Evolutionary conservation across 306 rosid species (phyloP).

Genomic region (Fragaria nilgerrensis): DNA sequence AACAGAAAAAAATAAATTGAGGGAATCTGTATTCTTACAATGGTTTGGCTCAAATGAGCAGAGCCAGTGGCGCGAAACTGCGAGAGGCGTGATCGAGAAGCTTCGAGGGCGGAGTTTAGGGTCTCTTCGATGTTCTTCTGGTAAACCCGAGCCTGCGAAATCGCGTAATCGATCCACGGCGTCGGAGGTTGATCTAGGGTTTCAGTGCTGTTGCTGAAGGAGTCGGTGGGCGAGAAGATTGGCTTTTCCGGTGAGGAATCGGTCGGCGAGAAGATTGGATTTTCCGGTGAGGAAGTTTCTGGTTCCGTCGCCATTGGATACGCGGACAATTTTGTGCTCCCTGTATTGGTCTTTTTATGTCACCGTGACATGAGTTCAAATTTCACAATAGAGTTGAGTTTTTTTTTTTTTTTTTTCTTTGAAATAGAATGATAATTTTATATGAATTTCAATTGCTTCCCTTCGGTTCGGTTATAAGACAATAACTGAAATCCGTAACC

Average conservation of each 20-base stretch:
- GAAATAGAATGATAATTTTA: too few relatives aligned
- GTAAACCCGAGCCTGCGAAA: constrained; percentile 62
- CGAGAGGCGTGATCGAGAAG: constrained; percentile 58
- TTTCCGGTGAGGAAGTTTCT: constrained; percentile 40
- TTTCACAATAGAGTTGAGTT: too few relatives aligned
- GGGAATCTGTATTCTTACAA: constrained; percentile 37
- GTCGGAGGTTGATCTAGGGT: constrained; percentile 32
- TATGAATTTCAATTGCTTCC: too few relatives aligned
- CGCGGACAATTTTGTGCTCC: not conserved
- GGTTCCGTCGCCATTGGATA: constrained; percentile 47
- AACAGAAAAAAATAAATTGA: not conserved
- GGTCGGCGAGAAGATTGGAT: constrained; percentile 15
- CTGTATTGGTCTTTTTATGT: too few relatives aligned
- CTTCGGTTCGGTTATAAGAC: too few relatives aligned
- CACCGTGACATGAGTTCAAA: too few relatives aligned
- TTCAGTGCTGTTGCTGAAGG: constrained; percentile 24
- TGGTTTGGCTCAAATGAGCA: constrained; percentile 56
- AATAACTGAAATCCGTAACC: too few relatives aligned
- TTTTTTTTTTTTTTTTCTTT: too few relatives aligned
- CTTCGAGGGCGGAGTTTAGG: constrained; percentile 52
- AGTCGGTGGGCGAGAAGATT: constrained; percentile 7
- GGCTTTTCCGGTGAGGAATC: constrained; percentile 31
- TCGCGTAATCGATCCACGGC: constrained; percentile 62
- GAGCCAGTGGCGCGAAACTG: constrained; percentile 74
- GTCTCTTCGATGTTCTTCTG: constrained; percentile 49